Evolutionary conservation across 2,329 filamentous ascomycete genomes (phyloP).

Genomic region (Paecilomyces sp.): DNA sequence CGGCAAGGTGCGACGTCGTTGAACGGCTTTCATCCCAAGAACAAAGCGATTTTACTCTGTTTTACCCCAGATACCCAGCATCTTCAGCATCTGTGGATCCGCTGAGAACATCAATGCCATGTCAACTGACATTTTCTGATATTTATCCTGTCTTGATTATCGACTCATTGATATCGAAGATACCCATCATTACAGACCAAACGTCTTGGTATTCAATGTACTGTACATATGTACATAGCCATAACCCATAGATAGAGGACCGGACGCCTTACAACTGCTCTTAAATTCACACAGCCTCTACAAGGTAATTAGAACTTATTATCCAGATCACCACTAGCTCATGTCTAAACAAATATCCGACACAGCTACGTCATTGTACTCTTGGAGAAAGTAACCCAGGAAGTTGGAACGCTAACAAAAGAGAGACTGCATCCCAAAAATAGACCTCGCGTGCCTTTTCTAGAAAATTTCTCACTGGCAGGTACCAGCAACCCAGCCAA

Average conservation of each 20-base stretch:
- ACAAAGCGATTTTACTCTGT: neutral
- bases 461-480: neutral
- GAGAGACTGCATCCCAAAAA: too few relatives aligned
- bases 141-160: neutral
- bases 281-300: too few relatives aligned
- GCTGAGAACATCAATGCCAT: neutral
- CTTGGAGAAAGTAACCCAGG: too few relatives aligned
- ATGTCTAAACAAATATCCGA: too few relatives aligned
- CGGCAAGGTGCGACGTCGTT: slow-evolving; percentile 42
- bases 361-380: too few relatives aligned
- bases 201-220: neutral
- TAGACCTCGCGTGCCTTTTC: neutral
- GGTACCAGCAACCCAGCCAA: neutral
- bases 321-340: too few relatives aligned
- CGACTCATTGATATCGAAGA: neutral
- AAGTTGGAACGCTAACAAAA: too few relatives aligned
- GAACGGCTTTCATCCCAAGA: neutral
- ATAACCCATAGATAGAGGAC: neutral
- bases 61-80: neutral
- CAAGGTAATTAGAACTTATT: too few relatives aligned
- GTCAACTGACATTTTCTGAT: neutral
- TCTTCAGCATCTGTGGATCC: neutral
- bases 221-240: neutral
- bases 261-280: too few relatives aligned
- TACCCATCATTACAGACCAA: neutral